Evolutionary conservation across 495 filamentous ascomycete species (phyloP).

Genomic region (Penicillium egyptiacum): DNA sequence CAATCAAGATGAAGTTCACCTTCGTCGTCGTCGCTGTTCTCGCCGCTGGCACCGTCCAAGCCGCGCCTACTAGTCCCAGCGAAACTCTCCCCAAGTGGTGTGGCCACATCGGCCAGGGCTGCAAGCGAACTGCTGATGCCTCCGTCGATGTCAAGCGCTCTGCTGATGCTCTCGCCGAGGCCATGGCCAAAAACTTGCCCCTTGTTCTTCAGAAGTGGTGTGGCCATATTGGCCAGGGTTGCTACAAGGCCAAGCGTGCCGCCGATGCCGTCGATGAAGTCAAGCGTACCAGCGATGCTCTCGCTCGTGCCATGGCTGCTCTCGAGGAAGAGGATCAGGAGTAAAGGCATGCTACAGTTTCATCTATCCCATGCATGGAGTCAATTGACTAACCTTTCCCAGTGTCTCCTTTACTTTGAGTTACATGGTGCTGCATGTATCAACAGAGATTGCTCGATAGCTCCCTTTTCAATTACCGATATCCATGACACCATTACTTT

Average conservation of each 20-base stretch:
- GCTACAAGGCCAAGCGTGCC: constrained; percentile 49
- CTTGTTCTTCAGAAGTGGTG: constrained; percentile 41
- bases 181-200: constrained; percentile 38
- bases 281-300: constrained; percentile 40
- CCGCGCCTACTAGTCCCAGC: constrained; percentile 21
- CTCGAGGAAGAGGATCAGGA: constrained; percentile 29
- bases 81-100: constrained; percentile 35
- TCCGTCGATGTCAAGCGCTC: constrained; percentile 47
- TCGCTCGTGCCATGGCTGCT: constrained; percentile 44
- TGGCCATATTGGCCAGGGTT: constrained; percentile 40
- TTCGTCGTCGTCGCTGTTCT: constrained; percentile 39
- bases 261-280: constrained; percentile 39
- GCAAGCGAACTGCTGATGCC: constrained; percentile 39
- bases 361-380: background rate
- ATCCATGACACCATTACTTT: background rate
- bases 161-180: constrained; percentile 50
- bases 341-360: constrained; percentile 23
- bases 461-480: background rate
- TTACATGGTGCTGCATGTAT: background rate
- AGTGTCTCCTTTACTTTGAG: background rate
- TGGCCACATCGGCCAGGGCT: constrained; percentile 33
- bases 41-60: constrained; percentile 38
- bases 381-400: background rate
- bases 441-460: background rate
- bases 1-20: constrained; percentile 49